Evolutionary conservation across 257 asterid genomes (phyloP).

Genomic region (Nicotiana otophora): DNA sequence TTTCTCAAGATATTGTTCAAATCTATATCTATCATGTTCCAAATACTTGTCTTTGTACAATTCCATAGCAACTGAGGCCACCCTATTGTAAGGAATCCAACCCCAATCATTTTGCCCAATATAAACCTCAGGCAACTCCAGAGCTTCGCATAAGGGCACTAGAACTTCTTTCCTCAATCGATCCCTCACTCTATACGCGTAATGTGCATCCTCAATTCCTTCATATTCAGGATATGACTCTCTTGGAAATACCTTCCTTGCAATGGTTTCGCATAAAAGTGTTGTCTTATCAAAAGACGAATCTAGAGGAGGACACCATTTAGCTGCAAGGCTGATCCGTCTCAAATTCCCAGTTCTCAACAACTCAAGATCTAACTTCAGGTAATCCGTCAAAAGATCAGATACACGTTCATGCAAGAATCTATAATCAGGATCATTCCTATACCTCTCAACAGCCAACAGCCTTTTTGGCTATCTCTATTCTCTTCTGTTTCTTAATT

Average conservation of each 20-base stretch:
- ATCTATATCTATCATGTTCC: constrained; percentile 33
- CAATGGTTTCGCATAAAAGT: constrained; percentile 43
- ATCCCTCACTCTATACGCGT: constrained; percentile 44
- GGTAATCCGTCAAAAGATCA: constrained; percentile 24
- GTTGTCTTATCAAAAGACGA: constrained; percentile 38
- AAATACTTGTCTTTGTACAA: constrained; percentile 26
- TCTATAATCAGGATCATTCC: constrained; percentile 27
- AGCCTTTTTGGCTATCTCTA: constrained; percentile 30
- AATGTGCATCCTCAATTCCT: constrained; percentile 40
- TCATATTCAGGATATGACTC: constrained; percentile 29
- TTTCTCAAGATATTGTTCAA: constrained; percentile 29
- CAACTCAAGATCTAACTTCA: constrained; percentile 30
- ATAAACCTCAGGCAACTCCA: constrained; percentile 47
- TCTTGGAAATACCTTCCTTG: constrained; percentile 37
- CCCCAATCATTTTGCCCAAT: constrained; percentile 29
- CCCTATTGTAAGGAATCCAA: constrained; percentile 22
- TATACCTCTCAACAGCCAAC: constrained; percentile 28
- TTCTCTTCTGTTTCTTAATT: constrained; percentile 14
- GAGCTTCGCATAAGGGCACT: constrained; percentile 36
- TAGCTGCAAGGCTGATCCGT: constrained; percentile 41
- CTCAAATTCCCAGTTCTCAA: constrained; percentile 10
- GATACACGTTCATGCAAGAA: constrained; percentile 36
- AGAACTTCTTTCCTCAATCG: constrained; percentile 50
- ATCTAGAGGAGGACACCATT: constrained; percentile 59
- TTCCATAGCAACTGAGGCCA: constrained; percentile 50